These are phyloP conservation scores for Arxiozyma telluris DNA, from an alignment of 1,139 yeast genomes.

Conservation along the genomic window DNA sequence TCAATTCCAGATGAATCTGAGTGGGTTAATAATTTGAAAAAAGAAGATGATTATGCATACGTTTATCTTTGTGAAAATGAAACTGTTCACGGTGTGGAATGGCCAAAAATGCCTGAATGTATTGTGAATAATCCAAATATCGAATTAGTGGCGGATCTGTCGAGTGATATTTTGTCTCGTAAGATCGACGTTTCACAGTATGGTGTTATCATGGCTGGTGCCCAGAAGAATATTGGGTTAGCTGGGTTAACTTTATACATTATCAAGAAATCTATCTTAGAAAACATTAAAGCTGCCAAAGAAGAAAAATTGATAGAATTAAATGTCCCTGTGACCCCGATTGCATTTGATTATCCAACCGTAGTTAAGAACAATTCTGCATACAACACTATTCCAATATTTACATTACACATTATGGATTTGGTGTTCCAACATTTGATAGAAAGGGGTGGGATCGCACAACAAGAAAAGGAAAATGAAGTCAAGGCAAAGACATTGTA, in stretches of 20 bases:
- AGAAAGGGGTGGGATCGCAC: slow-evolving; percentile 49
- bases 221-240: slow-evolving; percentile 93
- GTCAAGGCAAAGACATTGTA: slow-evolving; percentile 58
- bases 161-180: slow-evolving; percentile 83
- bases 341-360: slow-evolving; percentile 79
- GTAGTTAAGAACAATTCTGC: slow-evolving; percentile 85
- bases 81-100: slow-evolving; percentile 91
- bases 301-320: slow-evolving; percentile 52
- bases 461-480: slow-evolving; percentile 50
- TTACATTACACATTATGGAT: slow-evolving; percentile 77
- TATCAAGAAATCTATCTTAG: slow-evolving; percentile 68
- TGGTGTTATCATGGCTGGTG: slow-evolving; percentile 91
- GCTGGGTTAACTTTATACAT: slow-evolving; percentile 93
- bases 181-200: slow-evolving; percentile 71
- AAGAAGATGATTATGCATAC: slow-evolving; percentile 53
- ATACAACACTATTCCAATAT: slow-evolving; percentile 90
- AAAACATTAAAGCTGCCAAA: slow-evolving; percentile 41
- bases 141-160: slow-evolving; percentile 87
- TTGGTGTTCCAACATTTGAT: slow-evolving; percentile 62
- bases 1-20: slow-evolving; percentile 57
- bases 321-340: slow-evolving; percentile 71
- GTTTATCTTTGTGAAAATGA: slow-evolving; percentile 92
- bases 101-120: slow-evolving; percentile 45
- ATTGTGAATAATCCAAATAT: slow-evolving; percentile 52
- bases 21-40: slow-evolving; percentile 43